Base-by-base conservation (phyloP, 805 yeast genomes). In the Candida ipomoeae region DNA sequence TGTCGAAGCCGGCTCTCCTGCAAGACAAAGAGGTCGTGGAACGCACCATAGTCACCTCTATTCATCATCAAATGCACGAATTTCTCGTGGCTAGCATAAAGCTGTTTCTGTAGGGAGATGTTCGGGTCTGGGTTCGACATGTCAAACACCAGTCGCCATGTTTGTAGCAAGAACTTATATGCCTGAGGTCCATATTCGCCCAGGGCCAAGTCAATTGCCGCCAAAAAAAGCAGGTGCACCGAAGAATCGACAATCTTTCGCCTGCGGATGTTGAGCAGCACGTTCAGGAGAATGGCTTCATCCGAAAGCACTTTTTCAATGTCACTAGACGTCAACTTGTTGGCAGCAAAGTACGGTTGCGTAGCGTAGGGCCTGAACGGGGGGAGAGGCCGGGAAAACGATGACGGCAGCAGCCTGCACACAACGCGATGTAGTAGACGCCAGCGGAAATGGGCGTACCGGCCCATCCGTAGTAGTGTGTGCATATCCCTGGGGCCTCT, bases 51-150 rank as follows among this genome's bases (percentile, higher is more conserved):
- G 32, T 60, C 61, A 35, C 61, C 58, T 7, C 59, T 54, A 46
- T 69, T 69, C 47, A 69, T 63, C 50, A 66, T 50, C n/a, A 60
- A 45, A 42, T 68, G 67, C 15, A 62, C 53, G 36, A 70, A 49
- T 3, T 48, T 49, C 33, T 61, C 62, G 49, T 62, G 61, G 29
- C 59, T 50, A 3, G 46, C 33, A 10, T 64, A 41, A 17, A 69
- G 47, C 23, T 7, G 40, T 38, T 6, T n/a, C 23, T 50, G 46
- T 8, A 44, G 6, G 17, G 8, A 20, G 6, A 21, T 14, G 6
- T 26, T 6, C 34, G 18, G 11, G 38, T 18, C 11, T 5, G 20
- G n/a, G 13, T 21, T 37, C 15, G 13, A 49, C 53, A 18, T 4
- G 5, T 11, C 43, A 29, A 68, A 64, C 4, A 61, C 58, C 5